phyloP scores from a whole-genome alignment of 768 basidiomycete species.

The Crepidotus variabilis region DNA sequence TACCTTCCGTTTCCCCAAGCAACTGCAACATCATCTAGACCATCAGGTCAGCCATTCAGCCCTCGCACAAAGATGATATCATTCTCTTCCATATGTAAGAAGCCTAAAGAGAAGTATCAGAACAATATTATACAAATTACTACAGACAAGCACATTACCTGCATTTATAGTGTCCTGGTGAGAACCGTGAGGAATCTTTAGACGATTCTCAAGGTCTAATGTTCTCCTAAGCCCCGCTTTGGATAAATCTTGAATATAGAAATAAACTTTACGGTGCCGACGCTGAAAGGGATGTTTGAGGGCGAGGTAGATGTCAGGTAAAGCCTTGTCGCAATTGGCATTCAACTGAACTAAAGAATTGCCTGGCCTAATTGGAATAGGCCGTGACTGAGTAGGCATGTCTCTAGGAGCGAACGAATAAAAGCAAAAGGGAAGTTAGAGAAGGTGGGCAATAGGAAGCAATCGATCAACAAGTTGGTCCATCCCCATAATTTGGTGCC shows the following conservation, averaged over 20 bases:
- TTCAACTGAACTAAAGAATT: background rate
- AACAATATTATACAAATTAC: background rate
- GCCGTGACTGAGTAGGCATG: background rate
- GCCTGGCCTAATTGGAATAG: background rate
- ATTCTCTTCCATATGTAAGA: background rate
- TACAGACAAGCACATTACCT: background rate
- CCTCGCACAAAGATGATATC: background rate
- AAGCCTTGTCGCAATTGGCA: background rate
- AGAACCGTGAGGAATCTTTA: constrained; percentile 1
- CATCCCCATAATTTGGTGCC: background rate
- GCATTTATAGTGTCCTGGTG: background rate
- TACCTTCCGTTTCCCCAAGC: background rate
- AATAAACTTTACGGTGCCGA: background rate
- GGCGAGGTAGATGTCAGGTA: background rate
- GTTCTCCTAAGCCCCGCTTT: background rate
- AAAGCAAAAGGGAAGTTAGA: too few species aligned
- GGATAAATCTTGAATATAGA: background rate
- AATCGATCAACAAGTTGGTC: background rate
- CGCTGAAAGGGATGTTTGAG: background rate
- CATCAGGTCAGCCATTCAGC: background rate
- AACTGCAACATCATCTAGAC: constrained; percentile 1
- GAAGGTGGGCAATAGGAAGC: background rate
- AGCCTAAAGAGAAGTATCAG: background rate
- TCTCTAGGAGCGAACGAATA: background rate
- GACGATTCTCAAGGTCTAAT: background rate